Conservation (phyloP, 345 rosid genomes). For the Populus euphratica region DNA sequence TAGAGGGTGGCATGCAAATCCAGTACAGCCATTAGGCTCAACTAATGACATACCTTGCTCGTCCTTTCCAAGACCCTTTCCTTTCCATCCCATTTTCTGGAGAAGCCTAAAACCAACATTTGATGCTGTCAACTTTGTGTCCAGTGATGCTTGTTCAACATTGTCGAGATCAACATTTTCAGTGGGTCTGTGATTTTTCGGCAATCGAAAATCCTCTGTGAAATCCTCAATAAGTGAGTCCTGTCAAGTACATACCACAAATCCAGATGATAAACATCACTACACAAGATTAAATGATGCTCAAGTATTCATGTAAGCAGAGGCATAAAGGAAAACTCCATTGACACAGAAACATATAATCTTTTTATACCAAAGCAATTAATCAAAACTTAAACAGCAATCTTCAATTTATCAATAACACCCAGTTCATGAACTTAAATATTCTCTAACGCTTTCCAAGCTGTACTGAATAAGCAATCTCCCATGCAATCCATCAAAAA, state of each 20-base stretch:
- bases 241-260: slow-evolving; percentile 37
- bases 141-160: slow-evolving; percentile 87
- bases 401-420: no score
- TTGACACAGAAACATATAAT: neutral
- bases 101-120: slow-evolving; percentile 93
- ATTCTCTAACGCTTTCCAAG: no score
- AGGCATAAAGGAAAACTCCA: neutral
- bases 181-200: slow-evolving; percentile 62
- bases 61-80: slow-evolving; percentile 90
- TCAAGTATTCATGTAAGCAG: neutral
- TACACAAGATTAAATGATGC: neutral
- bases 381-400: no score
- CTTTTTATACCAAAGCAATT: no score
- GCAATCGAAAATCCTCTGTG: slow-evolving; percentile 70
- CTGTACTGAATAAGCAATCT: neutral
- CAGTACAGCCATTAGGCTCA: neutral
- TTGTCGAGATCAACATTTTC: slow-evolving; percentile 83
- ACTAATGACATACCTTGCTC: slow-evolving; percentile 63
- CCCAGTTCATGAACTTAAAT: no score
- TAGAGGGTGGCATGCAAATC: neutral
- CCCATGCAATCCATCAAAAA: neutral
- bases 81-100: slow-evolving; percentile 99
- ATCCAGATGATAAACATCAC: slow-evolving; percentile 3
- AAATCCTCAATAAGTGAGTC: slow-evolving; percentile 65
- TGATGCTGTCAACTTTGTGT: slow-evolving; percentile 70